These are phyloP conservation scores for Coemansia sp. DNA, from an alignment of 192 early-diverging fungal species.

Conservation along the genomic window DNA sequence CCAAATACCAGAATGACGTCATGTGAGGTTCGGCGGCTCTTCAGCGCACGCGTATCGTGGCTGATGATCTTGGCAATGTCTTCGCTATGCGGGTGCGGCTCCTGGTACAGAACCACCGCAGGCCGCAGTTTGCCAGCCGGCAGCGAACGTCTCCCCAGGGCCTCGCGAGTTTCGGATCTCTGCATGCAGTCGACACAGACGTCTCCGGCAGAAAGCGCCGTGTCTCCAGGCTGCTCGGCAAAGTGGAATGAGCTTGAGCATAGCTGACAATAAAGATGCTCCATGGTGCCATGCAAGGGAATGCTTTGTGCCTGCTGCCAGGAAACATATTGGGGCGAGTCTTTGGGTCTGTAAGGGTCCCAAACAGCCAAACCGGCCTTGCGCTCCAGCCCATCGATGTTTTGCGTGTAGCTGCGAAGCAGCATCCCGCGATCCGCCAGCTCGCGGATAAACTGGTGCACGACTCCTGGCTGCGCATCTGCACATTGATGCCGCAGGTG, in stretches of 20 bases:
- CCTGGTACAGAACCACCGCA: conserved; percentile 93
- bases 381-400: conserved; percentile 92
- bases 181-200: conserved; percentile 48
- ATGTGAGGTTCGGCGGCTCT: conserved; percentile 5
- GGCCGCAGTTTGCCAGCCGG: conserved; percentile 80
- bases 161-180: conserved; percentile 28
- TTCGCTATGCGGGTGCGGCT: conserved; percentile 57
- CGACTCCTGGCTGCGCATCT: conserved; percentile 71
- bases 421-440: conserved; percentile 73
- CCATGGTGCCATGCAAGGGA: conserved; percentile 88
- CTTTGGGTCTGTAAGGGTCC: conserved; percentile 27
- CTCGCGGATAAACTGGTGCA: conserved; percentile 78
- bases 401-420: conserved; percentile 92
- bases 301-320: conserved; percentile 61
- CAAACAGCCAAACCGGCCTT: conserved; percentile 64
- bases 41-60: conserved; percentile 41
- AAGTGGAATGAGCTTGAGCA: conserved; percentile 71
- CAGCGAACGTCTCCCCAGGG: conserved; percentile 68
- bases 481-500: conserved; percentile 72
- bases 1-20: conserved; percentile 56
- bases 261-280: conserved; percentile 81
- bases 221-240: conserved; percentile 50
- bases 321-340: conserved; percentile 14
- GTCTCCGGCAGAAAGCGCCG: conserved; percentile 56
- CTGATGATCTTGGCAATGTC: conserved; percentile 47